These are phyloP conservation scores for Magnusiomyces starmeri DNA, from an alignment of 1,139 yeast species.

Conservation along the genomic window DNA sequence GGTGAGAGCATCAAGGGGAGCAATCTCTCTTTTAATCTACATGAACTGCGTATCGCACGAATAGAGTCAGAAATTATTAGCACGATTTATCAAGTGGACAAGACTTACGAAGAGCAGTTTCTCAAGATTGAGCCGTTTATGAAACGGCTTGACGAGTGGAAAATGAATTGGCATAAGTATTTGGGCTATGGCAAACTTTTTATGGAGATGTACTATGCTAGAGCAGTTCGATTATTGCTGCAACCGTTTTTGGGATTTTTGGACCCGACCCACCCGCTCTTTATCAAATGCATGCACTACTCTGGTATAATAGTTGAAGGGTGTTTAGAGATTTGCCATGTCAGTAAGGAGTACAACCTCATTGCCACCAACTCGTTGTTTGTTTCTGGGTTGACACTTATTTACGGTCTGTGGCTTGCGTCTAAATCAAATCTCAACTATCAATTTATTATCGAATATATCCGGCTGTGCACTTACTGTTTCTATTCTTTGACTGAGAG, in stretches of 20 bases:
- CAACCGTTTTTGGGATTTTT: constrained; percentile 76
- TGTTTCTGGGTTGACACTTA: background rate
- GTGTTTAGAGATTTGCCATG: background rate
- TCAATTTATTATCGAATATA: constrained; percentile 6
- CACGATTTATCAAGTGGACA: constrained; percentile 1
- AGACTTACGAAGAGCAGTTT: constrained; percentile 2
- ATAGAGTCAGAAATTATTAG: background rate
- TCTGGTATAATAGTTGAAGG: constrained; percentile 3
- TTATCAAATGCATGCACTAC: constrained; percentile 29
- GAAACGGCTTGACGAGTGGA: constrained; percentile 4
- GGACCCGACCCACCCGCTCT: constrained; percentile 85
- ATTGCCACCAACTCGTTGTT: background rate
- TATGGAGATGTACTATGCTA: constrained; percentile 2
- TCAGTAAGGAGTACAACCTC: constrained; percentile 1
- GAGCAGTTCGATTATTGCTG: constrained; percentile 1
- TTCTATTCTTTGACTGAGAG: constrained; percentile 1
- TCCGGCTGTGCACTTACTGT: constrained; percentile 2
- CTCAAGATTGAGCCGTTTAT: constrained; percentile 1
- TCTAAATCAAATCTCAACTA: constrained; percentile 5
- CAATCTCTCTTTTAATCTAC: background rate
- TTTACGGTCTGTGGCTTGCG: constrained; percentile 7
- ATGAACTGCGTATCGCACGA: background rate
- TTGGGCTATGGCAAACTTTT: background rate
- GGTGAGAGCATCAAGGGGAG: background rate
- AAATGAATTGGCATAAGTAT: background rate